These are phyloP conservation scores for Wolfiporia cocos DNA, from an alignment of 1,284 basidiomycete species.

Conservation along the genomic window DNA sequence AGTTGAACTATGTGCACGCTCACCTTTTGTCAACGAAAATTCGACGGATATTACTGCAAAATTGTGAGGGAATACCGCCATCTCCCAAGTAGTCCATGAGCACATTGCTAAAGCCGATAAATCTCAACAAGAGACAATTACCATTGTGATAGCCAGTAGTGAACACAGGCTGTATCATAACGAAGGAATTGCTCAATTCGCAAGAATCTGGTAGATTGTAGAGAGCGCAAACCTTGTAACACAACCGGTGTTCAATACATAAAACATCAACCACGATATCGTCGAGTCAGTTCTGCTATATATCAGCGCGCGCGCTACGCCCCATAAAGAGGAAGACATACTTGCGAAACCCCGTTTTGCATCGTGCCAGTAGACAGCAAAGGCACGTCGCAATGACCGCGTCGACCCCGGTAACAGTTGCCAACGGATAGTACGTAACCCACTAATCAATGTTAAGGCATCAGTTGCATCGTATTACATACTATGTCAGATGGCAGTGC, in stretches of 20 bases:
- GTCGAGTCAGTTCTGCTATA: conserved; percentile 5
- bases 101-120: background rate
- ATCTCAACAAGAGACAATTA: conserved; percentile 3
- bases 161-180: conserved; percentile 12
- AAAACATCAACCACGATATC: conserved; percentile 5
- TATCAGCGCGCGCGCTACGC: background rate
- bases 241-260: conserved; percentile 4
- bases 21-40: conserved; percentile 15
- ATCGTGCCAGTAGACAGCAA: conserved; percentile 2
- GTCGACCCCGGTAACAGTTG: background rate
- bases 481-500: background rate
- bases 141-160: conserved; percentile 10
- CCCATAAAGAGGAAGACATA: background rate
- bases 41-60: conserved; percentile 12
- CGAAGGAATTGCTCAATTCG: background rate
- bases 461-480: background rate
- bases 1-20: background rate
- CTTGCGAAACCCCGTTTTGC: conserved; percentile 3
- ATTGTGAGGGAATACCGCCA: conserved; percentile 10
- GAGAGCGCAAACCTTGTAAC: conserved; percentile 3
- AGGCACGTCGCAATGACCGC: background rate
- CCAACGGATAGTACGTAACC: conserved; percentile 4
- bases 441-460: conserved; percentile 1
- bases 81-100: conserved; percentile 2
- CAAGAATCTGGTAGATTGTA: background rate